A percentile compares a stretch with the other conserved stretches of the same genome.
phyloP scores from a whole-genome alignment of 345 rosid genomes.

The Gossypium bickii region DNA sequence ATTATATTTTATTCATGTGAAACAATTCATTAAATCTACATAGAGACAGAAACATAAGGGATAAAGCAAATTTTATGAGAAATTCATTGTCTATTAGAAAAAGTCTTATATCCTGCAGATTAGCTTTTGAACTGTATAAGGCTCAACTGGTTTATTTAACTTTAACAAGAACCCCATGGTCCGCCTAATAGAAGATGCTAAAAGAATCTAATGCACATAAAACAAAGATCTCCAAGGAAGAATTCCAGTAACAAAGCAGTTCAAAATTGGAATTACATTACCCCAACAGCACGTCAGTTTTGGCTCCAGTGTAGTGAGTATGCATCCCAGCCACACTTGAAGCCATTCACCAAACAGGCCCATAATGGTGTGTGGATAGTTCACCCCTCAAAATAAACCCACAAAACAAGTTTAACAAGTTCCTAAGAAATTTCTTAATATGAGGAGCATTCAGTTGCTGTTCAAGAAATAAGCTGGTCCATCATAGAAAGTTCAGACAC shows the following conservation, averaged over 20 bases:
- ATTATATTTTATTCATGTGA: not conserved
- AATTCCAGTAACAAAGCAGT: not conserved
- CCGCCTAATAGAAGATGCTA: not conserved
- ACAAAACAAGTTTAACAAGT: not conserved
- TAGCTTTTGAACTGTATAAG: not conserved
- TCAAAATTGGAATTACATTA: not conserved
- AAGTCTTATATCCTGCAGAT: not conserved
- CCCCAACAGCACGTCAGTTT: not conserved
- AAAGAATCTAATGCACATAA: not conserved
- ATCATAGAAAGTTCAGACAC: not conserved
- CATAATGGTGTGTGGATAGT: not conserved
- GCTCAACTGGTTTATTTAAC: not conserved
- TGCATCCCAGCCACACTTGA: not conserved
- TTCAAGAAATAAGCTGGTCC: not conserved
- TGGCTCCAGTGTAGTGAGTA: not conserved
- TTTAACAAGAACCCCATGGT: not conserved
- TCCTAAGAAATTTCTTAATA: not conserved
- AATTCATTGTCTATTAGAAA: not conserved
- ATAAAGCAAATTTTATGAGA: not conserved
- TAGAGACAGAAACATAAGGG: not conserved
- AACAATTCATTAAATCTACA: not conserved
- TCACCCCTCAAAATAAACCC: not conserved
- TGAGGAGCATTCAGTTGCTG: no score
- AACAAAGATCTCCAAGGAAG: not conserved
- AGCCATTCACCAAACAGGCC: not conserved